Conservation (phyloP, 1,284 basidiomycete species). For the Nidula niveotomentosa region DNA sequence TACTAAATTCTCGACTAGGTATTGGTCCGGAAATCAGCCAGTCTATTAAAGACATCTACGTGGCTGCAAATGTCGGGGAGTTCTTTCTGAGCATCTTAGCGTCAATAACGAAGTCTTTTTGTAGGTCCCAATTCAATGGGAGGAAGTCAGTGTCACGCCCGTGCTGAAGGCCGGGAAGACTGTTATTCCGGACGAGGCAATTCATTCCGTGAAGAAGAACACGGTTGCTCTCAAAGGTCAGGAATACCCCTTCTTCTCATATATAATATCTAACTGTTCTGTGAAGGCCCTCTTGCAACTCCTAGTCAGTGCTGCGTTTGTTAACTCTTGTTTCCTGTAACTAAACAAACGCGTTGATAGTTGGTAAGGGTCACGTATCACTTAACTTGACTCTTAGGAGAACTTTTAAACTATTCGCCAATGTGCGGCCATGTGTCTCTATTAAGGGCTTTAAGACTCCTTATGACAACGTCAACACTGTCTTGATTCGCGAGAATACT, state of each 20-base stretch:
- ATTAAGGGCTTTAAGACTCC: slow-evolving; percentile 98
- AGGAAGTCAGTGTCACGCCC: slow-evolving; percentile 97
- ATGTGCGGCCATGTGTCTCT: slow-evolving; percentile 95
- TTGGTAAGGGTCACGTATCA: slow-evolving; percentile 99
- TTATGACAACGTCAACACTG: slow-evolving; percentile 98
- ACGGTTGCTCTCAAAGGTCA: slow-evolving; percentile 97
- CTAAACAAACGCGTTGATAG: slow-evolving; percentile 35
- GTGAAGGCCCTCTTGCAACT: slow-evolving; percentile 85
- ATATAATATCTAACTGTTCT: too few relatives aligned
- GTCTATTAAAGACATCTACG: slow-evolving; percentile 94
- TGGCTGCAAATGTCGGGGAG: slow-evolving; percentile 72
- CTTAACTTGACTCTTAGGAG: slow-evolving; percentile 96
- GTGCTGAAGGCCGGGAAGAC: slow-evolving; percentile 95
- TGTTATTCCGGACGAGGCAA: slow-evolving; percentile 92
- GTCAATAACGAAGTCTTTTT: neutral
- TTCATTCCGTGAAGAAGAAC: slow-evolving; percentile 94
- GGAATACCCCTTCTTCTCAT: neutral
- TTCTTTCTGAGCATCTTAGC: slow-evolving; percentile 2
- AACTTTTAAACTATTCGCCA: slow-evolving; percentile 98
- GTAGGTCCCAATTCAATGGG: slow-evolving; percentile 96
- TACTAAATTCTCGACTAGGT: slow-evolving; percentile 47
- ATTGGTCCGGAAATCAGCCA: slow-evolving; percentile 99
- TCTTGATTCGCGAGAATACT: slow-evolving; percentile 99
- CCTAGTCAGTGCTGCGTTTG: slow-evolving; percentile 60
- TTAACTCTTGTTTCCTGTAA: neutral